Percentiles rank a stretch among this genome's conserved stretches.
Evolutionary conservation across 1,139 yeast species (phyloP).

Genomic region (Yamadazyma aaseri): DNA sequence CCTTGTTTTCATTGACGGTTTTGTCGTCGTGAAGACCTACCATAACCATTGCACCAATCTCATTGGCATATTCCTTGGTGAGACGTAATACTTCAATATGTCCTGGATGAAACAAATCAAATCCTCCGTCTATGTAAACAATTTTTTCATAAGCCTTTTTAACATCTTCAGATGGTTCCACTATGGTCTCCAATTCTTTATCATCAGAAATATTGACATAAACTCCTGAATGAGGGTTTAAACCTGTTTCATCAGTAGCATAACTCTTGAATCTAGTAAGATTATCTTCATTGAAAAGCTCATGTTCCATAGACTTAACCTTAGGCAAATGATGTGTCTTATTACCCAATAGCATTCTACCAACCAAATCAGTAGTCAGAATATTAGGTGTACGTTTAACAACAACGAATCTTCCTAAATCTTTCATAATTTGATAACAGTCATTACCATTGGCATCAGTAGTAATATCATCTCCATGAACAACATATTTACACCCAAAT

Average conservation of each 20-base stretch:
- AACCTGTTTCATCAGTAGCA: slow-evolving; percentile 69
- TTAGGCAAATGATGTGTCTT: slow-evolving; percentile 56
- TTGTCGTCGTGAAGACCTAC: slow-evolving; percentile 73
- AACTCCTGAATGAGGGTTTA: slow-evolving; percentile 60
- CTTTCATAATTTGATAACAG: slow-evolving; percentile 82
- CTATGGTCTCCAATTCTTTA: slow-evolving; percentile 27
- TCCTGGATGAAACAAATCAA: slow-evolving; percentile 92
- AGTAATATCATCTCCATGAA: slow-evolving; percentile 97
- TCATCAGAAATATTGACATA: slow-evolving; percentile 33
- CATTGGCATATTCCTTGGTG: slow-evolving; percentile 39
- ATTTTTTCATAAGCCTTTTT: slow-evolving; percentile 27
- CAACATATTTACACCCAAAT: slow-evolving; percentile 80
- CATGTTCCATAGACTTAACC: slow-evolving; percentile 28
- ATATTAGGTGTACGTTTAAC: slow-evolving; percentile 94
- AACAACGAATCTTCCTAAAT: slow-evolving; percentile 79
- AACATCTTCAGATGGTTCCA: slow-evolving; percentile 29
- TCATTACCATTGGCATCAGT: slow-evolving; percentile 95
- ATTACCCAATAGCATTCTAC: slow-evolving; percentile 72
- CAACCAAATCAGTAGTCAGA: slow-evolving; percentile 91
- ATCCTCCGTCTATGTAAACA: slow-evolving; percentile 77
- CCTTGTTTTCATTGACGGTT: slow-evolving; percentile 57
- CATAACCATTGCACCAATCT: slow-evolving; percentile 45
- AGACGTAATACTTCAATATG: slow-evolving; percentile 70
- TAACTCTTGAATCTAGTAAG: slow-evolving; percentile 47
- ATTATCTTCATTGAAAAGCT: slow-evolving; percentile 34